Conservation (phyloP, 495 filamentous ascomycete genomes). For the Hyphodiscus hymeniophilus region DNA sequence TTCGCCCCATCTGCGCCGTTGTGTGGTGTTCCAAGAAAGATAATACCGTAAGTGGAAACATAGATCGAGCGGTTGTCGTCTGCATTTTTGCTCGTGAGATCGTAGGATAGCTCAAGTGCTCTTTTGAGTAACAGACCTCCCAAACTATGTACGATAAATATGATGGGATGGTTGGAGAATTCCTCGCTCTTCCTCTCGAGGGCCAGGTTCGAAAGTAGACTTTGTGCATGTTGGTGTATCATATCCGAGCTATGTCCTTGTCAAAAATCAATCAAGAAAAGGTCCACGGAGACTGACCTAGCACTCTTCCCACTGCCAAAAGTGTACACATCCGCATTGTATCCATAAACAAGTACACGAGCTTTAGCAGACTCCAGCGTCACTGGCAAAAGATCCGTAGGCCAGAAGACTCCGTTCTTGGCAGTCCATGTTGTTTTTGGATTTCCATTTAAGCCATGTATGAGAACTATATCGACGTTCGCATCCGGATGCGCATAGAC, state of each 20-base stretch:
- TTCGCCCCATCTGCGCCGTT: constrained; percentile 67
- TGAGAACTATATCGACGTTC: constrained; percentile 62
- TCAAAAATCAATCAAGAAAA: background rate
- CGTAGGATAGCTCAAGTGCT: constrained; percentile 48
- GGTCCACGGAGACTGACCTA: constrained; percentile 10
- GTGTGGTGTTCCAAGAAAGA: constrained; percentile 87
- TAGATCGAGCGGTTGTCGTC: constrained; percentile 71
- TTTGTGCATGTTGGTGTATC: constrained; percentile 78
- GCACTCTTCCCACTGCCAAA: constrained; percentile 46
- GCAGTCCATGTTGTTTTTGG: constrained; percentile 70
- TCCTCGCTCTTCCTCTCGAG: constrained; percentile 45
- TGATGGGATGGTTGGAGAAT: constrained; percentile 58
- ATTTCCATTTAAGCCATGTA: constrained; percentile 79
- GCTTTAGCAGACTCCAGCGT: constrained; percentile 44
- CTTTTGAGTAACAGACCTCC: constrained; percentile 78
- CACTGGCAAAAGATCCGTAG: constrained; percentile 60
- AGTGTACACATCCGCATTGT: constrained; percentile 69
- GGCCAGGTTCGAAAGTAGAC: constrained; percentile 54
- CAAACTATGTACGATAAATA: constrained; percentile 79
- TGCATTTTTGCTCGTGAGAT: constrained; percentile 52
- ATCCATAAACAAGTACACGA: constrained; percentile 75
- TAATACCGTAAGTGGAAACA: constrained; percentile 74
- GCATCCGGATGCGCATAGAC: constrained; percentile 54
- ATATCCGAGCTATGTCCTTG: constrained; percentile 48
- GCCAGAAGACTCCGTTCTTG: constrained; percentile 64